Base-by-base conservation (phyloP, 176 grass and related monocot species). In the Cenchrus americanus region DNA sequence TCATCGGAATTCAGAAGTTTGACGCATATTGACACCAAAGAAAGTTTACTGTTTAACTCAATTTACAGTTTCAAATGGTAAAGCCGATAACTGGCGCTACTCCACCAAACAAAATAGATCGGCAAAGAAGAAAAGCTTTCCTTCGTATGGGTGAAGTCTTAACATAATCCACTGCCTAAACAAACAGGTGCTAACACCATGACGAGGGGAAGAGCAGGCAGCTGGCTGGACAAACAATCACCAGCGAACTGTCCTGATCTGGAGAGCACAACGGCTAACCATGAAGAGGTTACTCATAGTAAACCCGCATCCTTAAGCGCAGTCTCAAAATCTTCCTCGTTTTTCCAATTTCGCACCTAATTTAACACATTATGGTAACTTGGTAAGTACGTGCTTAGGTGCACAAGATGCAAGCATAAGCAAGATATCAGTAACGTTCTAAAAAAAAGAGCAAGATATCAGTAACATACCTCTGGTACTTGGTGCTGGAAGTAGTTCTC, bases 231-330 rank as follows among this genome's bases (percentile, higher is more conserved):
- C 47, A 46, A 81, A 58, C 30, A 80, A 66, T 44, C 68, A 74
- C 32, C 7, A 7, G 9, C 13, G 14, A 32, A 49, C 46, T 60
- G 27, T 73, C 51, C 43, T 2, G 61, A 75, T 13, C 4, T 10
- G 17, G 32, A 71, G 42, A 41, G 23, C 4, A 0, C 32, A 49
- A 54, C 64, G 42, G 23, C 58, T 6, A 51, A 43, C 43, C 50
- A 82, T 41, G 8, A 57, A 14, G 66, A 24, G 9, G n/a, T 63
- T 62, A 86, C 85, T 80, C 88, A 69, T 52, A 96, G 80, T 57
- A 99, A 82, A 66, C 96, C 96, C 0, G 96, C 96, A 70, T 99
- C 96, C 85, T 94, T 94, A 8, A 99, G 93, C 93, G 52, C 27
- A 2, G 84, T 78, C 83, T 95, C 96, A 84, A 98, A 98, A 71